Base-by-base conservation (phyloP, 2,329 filamentous ascomycete species). In the Pseudocercospora vitis region DNA sequence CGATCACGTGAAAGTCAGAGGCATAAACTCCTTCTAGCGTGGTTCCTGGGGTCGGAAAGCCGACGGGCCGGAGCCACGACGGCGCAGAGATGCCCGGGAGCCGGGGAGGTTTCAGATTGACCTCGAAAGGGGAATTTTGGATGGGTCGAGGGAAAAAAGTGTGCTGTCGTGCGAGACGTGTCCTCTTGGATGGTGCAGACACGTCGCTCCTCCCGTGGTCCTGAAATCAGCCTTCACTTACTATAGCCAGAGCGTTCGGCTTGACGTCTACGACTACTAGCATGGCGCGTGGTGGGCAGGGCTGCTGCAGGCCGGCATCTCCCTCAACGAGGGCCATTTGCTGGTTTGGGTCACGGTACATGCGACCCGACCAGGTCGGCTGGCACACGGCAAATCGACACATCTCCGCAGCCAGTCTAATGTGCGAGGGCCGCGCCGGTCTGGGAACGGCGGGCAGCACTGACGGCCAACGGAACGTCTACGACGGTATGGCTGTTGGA, bases 1-100 rank as follows among this genome's bases (percentile, higher is more conserved):
- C n/a, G n/a, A 4, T 40, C 18, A 40, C 37, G 37, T 40, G 37
- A 7, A 23, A 11, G n/a, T 11, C 11, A 11, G 26, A 35, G 14
- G 28, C 21, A 40, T 21, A 48, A 33, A 26, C 42, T 52, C 42
- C 19, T 53, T 53, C 51, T 53, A 53, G 51, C 37, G 51, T 39
- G 46, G 37, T 46, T 44, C 51, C 14, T 49, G 35, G 51, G 39
- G 40, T 19, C 37, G 37, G 37, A 16, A 33, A 35, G 35, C 44
- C 51, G 51, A 21, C 51, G 51, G 46, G 33, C 46, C 46, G 51
- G 49, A 49, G 46, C 45, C 51, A 52, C 51, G 7, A 40, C 29
- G 35, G 51, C 35, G 28, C 18, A 24, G 16, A 45, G 2, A 44
- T 49, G 37, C 51, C 46, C n/a, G 46, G 12, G n/a, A 24, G 51